Base-by-base conservation (phyloP, 768 basidiomycete genomes). In the Boletus rex-veris region DNA sequence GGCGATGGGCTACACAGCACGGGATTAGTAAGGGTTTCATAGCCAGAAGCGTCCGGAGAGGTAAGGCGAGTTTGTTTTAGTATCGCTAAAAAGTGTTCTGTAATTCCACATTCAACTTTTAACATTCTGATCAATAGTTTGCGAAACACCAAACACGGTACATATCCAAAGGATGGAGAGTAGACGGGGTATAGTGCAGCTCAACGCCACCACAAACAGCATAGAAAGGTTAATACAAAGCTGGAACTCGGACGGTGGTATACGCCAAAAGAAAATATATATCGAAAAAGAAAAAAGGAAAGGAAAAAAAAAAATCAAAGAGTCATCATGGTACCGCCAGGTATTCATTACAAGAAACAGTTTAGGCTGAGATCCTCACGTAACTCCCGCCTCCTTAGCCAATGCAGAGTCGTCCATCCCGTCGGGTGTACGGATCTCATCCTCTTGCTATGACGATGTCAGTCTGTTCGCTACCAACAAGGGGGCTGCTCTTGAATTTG, bases 401-500 rank as follows among this genome's bases (percentile, higher is more conserved):
- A 38, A 33, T 52, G 59, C 69, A 44, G 61, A 52, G 33, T 67
- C 59, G 42, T 72, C 67, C 62, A 63, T 66, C 59, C 69, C 70
- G 54, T 59, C 61, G 33, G 71, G 65, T 73, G 72, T 75, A 45
- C 71, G 71, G 44, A 57, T 61, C 37, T 62, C 60, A 31, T 58
- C 59, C 41, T 66, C 64, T 30, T 39, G 82, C 79, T 33, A 80
- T 74, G n/a, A 79, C 75, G 5, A 77, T 68, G 2, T 77, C 76
- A 8, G 59, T 64, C 41, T 73, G 65, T 47, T 77, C 77, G 24
- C 69, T 71, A 33, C 78, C 76, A 19, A 73, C 79, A 31, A 87
- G 71, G 31, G 86, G 87, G 63, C 81, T 88, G 63, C 87, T 90
- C 80, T 89, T 90, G 71, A 88, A 90, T 55, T 80, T 75, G 58